Conservation (phyloP, 306 rosid species). For the Prunus davidiana region DNA sequence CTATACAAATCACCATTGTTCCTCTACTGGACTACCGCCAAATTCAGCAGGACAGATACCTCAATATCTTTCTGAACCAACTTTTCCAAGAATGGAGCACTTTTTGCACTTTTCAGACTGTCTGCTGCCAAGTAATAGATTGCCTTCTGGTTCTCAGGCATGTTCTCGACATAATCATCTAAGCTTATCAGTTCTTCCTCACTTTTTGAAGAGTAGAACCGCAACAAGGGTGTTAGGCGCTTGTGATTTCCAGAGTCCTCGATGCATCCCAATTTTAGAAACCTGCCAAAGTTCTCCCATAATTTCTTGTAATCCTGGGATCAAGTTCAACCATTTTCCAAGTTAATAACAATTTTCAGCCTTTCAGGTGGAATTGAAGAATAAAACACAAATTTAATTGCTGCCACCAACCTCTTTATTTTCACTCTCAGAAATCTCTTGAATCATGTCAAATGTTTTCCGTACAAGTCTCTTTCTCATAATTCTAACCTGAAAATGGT, state of each 20-base stretch:
- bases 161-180: conserved; percentile 90
- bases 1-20: background rate
- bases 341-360: conserved; percentile 20
- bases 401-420: conserved; percentile 69
- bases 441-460: conserved; percentile 98
- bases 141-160: conserved; percentile 93
- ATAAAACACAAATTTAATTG: background rate
- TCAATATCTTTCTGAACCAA: conserved; percentile 88
- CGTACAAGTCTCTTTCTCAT: conserved; percentile 98
- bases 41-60: conserved; percentile 38
- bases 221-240: conserved; percentile 85
- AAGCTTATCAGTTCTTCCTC: conserved; percentile 86
- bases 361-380: conserved; percentile 6
- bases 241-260: conserved; percentile 97
- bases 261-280: conserved; percentile 79
- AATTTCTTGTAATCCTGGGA: conserved; percentile 93
- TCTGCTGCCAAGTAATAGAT: conserved; percentile 94
- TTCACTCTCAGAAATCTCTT: conserved; percentile 84
- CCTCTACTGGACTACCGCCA: background rate
- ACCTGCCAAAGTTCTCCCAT: conserved; percentile 99
- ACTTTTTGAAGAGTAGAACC: conserved; percentile 88
- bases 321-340: conserved; percentile 8
- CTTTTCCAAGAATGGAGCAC: conserved; percentile 95
- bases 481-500: conserved; percentile 76
- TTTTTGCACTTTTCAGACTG: conserved; percentile 95